Conservation (phyloP, 2,329 filamentous ascomycete species). For the Sporothrix euskadiensis region DNA sequence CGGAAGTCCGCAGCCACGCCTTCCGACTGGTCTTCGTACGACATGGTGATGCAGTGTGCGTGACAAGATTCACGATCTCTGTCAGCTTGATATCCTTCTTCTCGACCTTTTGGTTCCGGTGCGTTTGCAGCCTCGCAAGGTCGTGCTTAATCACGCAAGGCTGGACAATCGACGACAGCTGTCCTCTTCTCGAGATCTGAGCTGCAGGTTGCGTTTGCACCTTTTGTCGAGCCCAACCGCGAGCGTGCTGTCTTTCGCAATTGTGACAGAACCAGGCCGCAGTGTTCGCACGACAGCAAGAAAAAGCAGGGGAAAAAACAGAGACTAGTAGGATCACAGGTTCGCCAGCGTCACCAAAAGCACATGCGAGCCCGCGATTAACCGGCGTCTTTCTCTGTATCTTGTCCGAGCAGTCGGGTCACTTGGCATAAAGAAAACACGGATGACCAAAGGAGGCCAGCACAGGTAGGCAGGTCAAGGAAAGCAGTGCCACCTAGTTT, state of each 20-base stretch:
- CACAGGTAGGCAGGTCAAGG: background rate
- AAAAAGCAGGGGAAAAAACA: background rate
- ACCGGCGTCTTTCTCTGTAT: background rate
- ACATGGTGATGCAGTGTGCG: conserved; percentile 42
- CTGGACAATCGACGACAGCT: background rate
- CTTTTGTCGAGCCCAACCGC: background rate
- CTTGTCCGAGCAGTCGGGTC: background rate
- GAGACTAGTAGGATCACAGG: background rate
- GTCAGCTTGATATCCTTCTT: background rate
- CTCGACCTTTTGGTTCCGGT: background rate
- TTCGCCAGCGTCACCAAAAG: conserved; percentile 1
- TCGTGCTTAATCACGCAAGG: conserved; percentile 12
- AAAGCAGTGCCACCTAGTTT: background rate
- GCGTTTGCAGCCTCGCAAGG: conserved; percentile 9
- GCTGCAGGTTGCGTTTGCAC: background rate
- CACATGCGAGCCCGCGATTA: background rate
- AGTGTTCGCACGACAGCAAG: background rate
- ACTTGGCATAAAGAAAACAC: background rate
- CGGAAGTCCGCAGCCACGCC: conserved; percentile 95
- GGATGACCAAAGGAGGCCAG: background rate
- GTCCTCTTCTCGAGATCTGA: background rate
- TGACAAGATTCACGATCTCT: background rate
- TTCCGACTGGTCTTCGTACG: conserved; percentile 60
- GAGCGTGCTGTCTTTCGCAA: background rate
- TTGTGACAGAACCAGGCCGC: background rate